These are phyloP conservation scores for Candida saitoana DNA, from an alignment of 805 yeast genomes.

Conservation along the genomic window DNA sequence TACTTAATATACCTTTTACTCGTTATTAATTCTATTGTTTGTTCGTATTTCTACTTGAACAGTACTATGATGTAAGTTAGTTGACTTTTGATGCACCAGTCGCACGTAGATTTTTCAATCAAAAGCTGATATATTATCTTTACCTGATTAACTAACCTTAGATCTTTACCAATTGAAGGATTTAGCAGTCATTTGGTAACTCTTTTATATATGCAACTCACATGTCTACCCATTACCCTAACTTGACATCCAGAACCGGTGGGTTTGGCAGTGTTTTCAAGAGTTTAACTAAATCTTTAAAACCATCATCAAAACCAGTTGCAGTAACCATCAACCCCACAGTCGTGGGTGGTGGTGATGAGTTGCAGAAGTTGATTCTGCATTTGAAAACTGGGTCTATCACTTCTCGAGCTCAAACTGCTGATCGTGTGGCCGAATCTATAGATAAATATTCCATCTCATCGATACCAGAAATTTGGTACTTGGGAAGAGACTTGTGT, in stretches of 20 bases:
- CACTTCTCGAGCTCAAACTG: constrained; percentile 43
- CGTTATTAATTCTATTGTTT: no score
- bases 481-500: constrained; percentile 54
- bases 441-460: constrained; percentile 51
- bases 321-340: constrained; percentile 39
- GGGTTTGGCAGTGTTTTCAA: constrained; percentile 40
- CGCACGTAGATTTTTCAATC: no score
- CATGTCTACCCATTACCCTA: constrained; percentile 27
- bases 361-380: constrained; percentile 35
- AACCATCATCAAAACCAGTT: constrained; percentile 21
- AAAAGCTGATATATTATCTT: no score
- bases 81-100: not conserved
- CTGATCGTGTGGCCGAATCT: constrained; percentile 46
- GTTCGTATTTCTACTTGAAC: no score
- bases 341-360: constrained; percentile 43
- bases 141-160: no score
- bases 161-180: no score
- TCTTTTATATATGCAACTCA: not conserved
- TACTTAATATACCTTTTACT: no score
- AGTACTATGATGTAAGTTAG: not conserved
- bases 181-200: no score
- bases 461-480: constrained; percentile 74
- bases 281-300: constrained; percentile 35
- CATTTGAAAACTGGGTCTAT: constrained; percentile 32
- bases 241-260: constrained; percentile 20